Conservation (phyloP, 176 grass and related monocot species). For the Carex scoparia region DNA sequence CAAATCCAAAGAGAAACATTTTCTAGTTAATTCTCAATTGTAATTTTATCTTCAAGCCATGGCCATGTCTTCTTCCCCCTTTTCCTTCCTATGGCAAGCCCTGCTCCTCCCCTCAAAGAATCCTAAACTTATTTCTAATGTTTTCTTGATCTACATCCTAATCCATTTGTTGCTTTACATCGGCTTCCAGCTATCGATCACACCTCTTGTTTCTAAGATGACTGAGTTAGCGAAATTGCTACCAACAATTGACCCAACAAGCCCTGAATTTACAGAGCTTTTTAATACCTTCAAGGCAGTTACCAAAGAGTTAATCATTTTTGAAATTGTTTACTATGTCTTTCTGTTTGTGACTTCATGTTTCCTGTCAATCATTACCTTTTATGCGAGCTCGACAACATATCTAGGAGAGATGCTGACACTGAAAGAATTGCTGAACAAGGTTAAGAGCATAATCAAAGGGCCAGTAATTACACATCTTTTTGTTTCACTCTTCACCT, state of each 20-base stretch:
- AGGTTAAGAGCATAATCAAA: constrained; percentile 14
- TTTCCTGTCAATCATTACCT: constrained; percentile 1
- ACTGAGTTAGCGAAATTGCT: background rate
- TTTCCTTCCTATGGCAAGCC: constrained; percentile 22
- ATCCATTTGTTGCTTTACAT: background rate
- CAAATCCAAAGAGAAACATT: background rate
- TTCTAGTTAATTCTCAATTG: background rate
- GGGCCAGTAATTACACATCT: constrained; percentile 29
- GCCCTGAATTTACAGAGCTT: constrained; percentile 14
- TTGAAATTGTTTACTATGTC: constrained; percentile 3
- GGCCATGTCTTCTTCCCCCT: background rate
- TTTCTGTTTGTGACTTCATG: background rate
- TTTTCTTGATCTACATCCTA: constrained; percentile 27
- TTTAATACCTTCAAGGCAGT: background rate
- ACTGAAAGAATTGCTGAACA: background rate
- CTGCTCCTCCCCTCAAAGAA: constrained; percentile 20
- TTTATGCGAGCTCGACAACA: background rate
- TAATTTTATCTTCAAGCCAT: background rate
- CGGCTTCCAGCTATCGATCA: background rate
- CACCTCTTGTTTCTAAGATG: background rate
- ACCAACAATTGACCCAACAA: constrained; percentile 3
- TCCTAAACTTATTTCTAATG: background rate
- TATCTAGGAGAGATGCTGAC: constrained; percentile 19
- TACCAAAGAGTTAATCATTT: background rate
- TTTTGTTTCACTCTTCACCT: background rate